Evolutionary conservation across 2,329 filamentous ascomycete species (phyloP), one percentile per base, ranked within the genome.

Genomic region (Pestalotiopsis fici): DNA sequence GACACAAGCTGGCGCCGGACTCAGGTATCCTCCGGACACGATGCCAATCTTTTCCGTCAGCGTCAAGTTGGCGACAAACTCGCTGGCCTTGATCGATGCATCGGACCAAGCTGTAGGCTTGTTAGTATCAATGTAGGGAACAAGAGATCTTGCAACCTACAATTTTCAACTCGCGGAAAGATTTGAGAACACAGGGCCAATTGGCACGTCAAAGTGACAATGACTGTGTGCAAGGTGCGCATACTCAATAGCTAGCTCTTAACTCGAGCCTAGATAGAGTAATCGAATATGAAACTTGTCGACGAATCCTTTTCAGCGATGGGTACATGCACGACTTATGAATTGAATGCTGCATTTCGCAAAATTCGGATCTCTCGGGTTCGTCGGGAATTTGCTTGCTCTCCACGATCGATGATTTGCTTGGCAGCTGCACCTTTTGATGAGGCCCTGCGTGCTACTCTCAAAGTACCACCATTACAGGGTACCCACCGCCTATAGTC

Each of bases 21-120:
- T 12, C 18, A 15, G 15, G 11, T n/a, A n/a, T 50, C 43, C 43
- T 27, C 47, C 61, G 13, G 61, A 27, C 23, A 64, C 61, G 4
- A 50, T 55, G n/a, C 28, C 35, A 60, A 70, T 68, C 78, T 92
- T 92, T 78, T 92, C 90, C n/a, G 86, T 78, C 67, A 92, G 78
- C 4, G 90, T 92, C 77, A 92, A 79, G 72, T 89, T 84, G 56
- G 85, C 85, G 39, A 92, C 89, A 69, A 92, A 90, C 6, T 83
- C 83, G 60, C 85, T 83, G 1, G 90, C 90, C 74, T 87, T 88
- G 7, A 79, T 77, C 72, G 91, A 88, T 25, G 90, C 88, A 23
- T 83, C 81, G 15, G 81, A 83, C 90, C 90, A 92, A 9, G 43
- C n/a, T 50, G n/a, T 50, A n/a, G 43, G 18, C n/a, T 21, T 9